These are phyloP conservation scores for Dovyalis caffra DNA, from an alignment of 345 rosid genomes.

Conservation along the genomic window DNA sequence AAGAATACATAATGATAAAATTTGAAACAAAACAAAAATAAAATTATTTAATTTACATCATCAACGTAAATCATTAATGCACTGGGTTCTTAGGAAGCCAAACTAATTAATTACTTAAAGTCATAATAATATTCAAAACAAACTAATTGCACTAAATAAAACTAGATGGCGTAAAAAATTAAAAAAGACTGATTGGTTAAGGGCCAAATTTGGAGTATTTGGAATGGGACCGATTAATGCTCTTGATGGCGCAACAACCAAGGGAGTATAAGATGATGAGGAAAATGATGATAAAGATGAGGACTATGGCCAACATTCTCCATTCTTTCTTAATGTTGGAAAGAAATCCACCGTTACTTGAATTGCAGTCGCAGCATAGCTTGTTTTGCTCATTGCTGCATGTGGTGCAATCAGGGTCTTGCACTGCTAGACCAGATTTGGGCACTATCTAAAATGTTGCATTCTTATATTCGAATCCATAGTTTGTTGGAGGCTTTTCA, in stretches of 20 bases:
- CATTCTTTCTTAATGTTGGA: constrained; percentile 35
- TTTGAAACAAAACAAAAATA: no score
- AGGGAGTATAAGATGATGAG: constrained; percentile 16
- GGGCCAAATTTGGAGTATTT: neutral
- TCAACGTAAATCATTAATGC: no score
- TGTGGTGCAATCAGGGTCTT: constrained; percentile 23
- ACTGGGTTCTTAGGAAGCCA: no score
- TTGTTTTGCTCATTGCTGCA: constrained; percentile 38
- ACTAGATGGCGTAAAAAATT: no score
- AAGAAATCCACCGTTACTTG: constrained; percentile 44
- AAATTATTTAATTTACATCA: no score
- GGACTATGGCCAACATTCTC: constrained; percentile 25
- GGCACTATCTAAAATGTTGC: constrained; percentile 28
- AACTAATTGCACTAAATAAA: no score
- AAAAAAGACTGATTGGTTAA: neutral
- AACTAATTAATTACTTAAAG: no score
- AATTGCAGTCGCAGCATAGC: constrained; percentile 43
- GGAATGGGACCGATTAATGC: neutral
- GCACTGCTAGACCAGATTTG: neutral
- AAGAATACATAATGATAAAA: no score
- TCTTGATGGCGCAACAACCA: constrained; percentile 9
- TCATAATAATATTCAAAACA: no score
- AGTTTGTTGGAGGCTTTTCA: constrained; percentile 48
- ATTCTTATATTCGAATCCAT: constrained; percentile 28
- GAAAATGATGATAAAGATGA: constrained; percentile 19